Base-by-base conservation (phyloP, 768 basidiomycete genomes). In the Sarcomyxa edulis region DNA sequence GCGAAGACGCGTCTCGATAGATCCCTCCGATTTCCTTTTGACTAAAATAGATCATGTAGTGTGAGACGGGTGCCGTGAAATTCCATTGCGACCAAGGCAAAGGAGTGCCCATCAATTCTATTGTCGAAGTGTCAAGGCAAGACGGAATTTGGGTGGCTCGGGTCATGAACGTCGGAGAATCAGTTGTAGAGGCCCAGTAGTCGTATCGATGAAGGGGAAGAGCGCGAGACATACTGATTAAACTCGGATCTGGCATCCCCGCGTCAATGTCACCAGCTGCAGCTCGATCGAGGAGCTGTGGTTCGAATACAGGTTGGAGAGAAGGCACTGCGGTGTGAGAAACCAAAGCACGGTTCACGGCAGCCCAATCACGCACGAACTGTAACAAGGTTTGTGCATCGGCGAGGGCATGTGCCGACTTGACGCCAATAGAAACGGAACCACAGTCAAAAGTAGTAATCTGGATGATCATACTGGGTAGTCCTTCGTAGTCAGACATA, bases 281-380 rank as follows among this genome's bases (percentile, higher is more conserved):
- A 0, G 52, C 48, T 5, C 27, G 23, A 40, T 65, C 61, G 15
- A 66, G 28, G 14, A 51, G 43, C 3, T 38, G 27, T 1, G 63
- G 65, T 18, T 55, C 49, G 39, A 64, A 64, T 4, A 55, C 25
- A 7, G 59, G 61, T 2, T 31, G 16, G n/a, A 56, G 37, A 1
- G 32, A 11, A 3, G 44, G 19, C 8, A 11, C 32, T 10, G 11
- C n/a, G n/a, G 18, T 32, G 11, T 43, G 37, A 3, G 14, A 35
- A 14, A 41, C 9, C 2, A 52, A 36, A 1, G 55, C 51, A 19
- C 59, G 50, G 23, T 59, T 48, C 10, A 58, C 42, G 1, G 47
- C 35, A 11, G 58, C 55, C 65, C 65, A 66, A 42, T 61, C 57
- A n/a, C 55, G 51, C 14, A 56, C 46, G 39, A 66, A 66, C 7